Evolutionary conservation across 2,329 filamentous ascomycete species (phyloP), one percentile per base, ranked within the genome.

Genomic region (Alternaria conjuncta): DNA sequence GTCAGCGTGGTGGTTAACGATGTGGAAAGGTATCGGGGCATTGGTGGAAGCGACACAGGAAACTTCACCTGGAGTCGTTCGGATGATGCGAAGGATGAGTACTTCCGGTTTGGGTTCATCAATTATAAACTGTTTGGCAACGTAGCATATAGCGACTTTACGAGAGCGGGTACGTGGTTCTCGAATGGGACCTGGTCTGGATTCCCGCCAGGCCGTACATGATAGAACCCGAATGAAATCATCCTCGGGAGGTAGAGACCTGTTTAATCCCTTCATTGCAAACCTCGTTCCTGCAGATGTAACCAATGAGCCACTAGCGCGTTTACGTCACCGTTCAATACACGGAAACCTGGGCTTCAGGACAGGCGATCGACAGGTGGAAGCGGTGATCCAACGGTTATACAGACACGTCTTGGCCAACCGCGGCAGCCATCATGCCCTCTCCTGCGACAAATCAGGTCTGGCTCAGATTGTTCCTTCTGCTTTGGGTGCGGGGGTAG

Each of bases 1-100:
- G 86, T 96, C 62, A 93, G 90, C 74, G 86, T 96, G 13, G 82
- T 96, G 0, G 91, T 96, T 64, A 96, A 96, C 73, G 93, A 96
- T 72, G 93, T 96, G 0, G 93, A 96, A 80, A 84, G 92, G 25
- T 93, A 91, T 77, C 83, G 91, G n/a, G 87, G 87, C 7, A 93
- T 89, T 77, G 72, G 82, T 18, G 89, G 89, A 65, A 86, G 86
- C 49, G 84, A 82, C 44, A 83, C 84, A 41, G 74, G 70, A 1
- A 76, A 69, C 12, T 91, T 91, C 63, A 84, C 85, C 0, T 92
- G 90, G 89, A 80, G 78, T 2, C 84, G 88, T 63, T 81, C 84
- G 25, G 79, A 67, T 11, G 63, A 66, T 44, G 69, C 63, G 8
- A 57, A 66, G 6, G 43, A 58, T 10, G 75, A 78, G 61, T 81